Evolutionary conservation across 176 grass and related monocot genomes (phyloP), one percentile per base, ranked within the genome.

Genomic region (Eleusine indica): DNA sequence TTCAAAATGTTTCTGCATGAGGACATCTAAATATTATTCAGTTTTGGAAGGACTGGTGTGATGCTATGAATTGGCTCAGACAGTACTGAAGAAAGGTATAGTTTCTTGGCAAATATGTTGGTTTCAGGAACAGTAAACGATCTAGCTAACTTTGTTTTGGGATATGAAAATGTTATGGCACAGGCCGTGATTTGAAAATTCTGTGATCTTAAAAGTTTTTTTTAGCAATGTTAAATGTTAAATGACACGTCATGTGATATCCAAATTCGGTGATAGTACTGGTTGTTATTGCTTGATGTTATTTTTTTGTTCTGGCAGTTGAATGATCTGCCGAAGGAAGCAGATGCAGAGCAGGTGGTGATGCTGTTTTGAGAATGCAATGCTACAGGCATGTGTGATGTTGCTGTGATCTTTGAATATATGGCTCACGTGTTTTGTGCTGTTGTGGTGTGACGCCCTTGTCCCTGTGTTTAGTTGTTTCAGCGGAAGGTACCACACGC

Each of bases 311-410:
- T 13, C 7, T 73, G 69, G 21, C 4, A 43, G 44, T 18, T 44
- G 47, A 83, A 66, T 25, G 49, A 70, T 47, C 28, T 78, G 40
- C 18, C 25, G 52, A 63, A 46, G 37, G 22, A 75, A 76, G 28
- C 12, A 82, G 32, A 61, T 83, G 25, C 4, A 37, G 29, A 66
- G 35, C 57, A 44, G 86, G 80, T 78, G 67, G 66, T 41, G 41
- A 30, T 71, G 21, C 21, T 35, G 30, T 32, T 53, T 1, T 43
- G 42, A 70, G 64, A 19, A 77, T 53, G 53, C 66, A 82, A 82
- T 62, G 86, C 79, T 62, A 1, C 5, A 30, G 13, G 86, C 67
- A 38, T 73, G 74, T 66, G 69, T 46, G 46, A 66, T 73, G 19
- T 10, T 43, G 30, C 2, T 2, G 57, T 42, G 58, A 41, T 63